Conservation (phyloP, 2,329 filamentous ascomycete species). For the Verticillium alfalfae region DNA sequence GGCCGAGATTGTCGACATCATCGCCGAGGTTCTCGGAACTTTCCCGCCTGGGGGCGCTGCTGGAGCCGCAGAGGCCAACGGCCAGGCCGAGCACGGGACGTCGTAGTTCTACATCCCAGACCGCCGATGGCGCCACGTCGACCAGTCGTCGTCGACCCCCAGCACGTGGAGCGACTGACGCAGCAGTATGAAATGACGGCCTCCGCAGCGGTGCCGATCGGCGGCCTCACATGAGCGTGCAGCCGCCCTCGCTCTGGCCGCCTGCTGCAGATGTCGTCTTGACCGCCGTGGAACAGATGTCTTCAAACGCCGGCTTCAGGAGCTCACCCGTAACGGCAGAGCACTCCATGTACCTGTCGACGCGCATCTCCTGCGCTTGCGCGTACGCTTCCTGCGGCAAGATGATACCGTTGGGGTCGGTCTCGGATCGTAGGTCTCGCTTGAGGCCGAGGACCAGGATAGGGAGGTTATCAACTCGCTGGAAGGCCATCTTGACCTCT, state of each 20-base stretch:
- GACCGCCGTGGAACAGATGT: conserved; percentile 52
- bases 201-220: not conserved
- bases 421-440: conserved; percentile 52
- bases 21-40: conserved; percentile 53
- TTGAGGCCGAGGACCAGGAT: conserved; percentile 55
- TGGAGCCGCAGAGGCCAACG: conserved; percentile 13
- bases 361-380: conserved; percentile 51
- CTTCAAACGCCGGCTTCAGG: conserved; percentile 51
- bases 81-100: conserved; percentile 24
- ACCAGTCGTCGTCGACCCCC: not conserved
- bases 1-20: conserved; percentile 48
- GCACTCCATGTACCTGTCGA: conserved; percentile 60
- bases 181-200: not conserved
- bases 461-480: conserved; percentile 41
- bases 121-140: not conserved
- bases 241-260: conserved; percentile 51
- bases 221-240: conserved; percentile 30
- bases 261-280: conserved; percentile 38
- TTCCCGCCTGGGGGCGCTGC: conserved; percentile 29
- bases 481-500: conserved; percentile 44
- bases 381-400: conserved; percentile 57
- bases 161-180: not conserved
- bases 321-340: conserved; percentile 57
- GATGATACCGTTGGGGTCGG: conserved; percentile 54
- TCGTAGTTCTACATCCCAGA: conserved; percentile 14